Base-by-base conservation (phyloP, 75 land plant genomes). In the Picea sitchensis region DNA sequence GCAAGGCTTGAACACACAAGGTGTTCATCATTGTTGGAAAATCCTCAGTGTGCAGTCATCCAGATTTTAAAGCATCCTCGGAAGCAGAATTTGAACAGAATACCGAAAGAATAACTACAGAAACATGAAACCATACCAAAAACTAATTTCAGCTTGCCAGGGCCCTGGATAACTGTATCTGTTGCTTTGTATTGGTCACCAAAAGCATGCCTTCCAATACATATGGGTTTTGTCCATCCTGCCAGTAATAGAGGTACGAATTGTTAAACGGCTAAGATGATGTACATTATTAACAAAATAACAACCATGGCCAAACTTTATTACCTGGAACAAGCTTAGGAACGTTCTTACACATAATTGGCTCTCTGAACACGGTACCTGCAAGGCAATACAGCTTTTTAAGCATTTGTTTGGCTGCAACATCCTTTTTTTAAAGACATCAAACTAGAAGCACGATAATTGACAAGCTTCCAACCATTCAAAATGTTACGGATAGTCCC, bases 311-410 rank as follows among this genome's bases (percentile, higher is more conserved):
- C 44, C 18, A 0, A 20, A 59, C 2, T 18, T 64, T 31, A 79
- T 80, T 87, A 94, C 99, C 93, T 85, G 98, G 91, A 58, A 97
- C 92, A 82, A 97, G 93, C 44, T 94, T 75, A 9, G 99, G 99
- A 30, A 97, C 77, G 79, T 95, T 95, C 58, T 89, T 95, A 85
- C 98, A 97, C 26, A 97, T 78, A 67, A 97, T 97, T n/a, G 99
- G 99, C 83, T 97, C 99, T 80, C 99, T 87, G 68, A 97, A 97
- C n/a, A 97, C 99, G 44, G 95, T 97, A 34, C 99, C 99, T 96
- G 88, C 12, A 81, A 65, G 26, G 20, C 0, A 56, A 61, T 47
- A 78, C 72, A 36, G 5, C 5, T 41, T 47, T 3, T n/a, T 14
- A 41, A 69, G 59, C 61, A 59, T n/a, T 71, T 20, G n/a, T 32